phyloP scores from a whole-genome alignment of 129 eudicot species.

The Cynara cardunculus region DNA sequence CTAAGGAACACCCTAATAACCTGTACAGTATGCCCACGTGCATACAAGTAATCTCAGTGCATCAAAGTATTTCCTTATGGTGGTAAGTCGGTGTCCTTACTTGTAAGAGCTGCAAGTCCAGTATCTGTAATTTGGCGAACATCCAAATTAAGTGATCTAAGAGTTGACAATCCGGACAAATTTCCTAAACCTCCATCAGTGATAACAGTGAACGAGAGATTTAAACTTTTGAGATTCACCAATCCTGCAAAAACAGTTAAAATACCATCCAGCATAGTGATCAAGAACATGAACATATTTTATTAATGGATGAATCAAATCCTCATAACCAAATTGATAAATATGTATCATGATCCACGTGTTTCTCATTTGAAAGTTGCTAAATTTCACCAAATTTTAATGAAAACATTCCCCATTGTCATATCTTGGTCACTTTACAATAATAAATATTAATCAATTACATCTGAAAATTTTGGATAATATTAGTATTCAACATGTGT shows the following conservation, averaged over 20 bases:
- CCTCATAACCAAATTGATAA: neutral
- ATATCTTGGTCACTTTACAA: neutral
- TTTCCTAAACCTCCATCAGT: slow-evolving; percentile 78
- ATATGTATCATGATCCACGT: neutral
- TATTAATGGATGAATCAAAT: neutral
- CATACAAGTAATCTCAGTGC: neutral
- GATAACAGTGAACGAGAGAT: slow-evolving; percentile 85
- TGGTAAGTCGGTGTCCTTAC: slow-evolving; percentile 30
- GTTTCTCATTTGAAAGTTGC: neutral
- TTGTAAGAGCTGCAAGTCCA: slow-evolving; percentile 63
- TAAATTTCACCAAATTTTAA: neutral
- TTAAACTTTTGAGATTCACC: slow-evolving; percentile 69
- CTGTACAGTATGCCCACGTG: too few relatives aligned
- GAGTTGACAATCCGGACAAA: slow-evolving; percentile 55
- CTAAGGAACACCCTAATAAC: too few relatives aligned
- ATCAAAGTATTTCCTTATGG: neutral
- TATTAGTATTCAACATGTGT: neutral
- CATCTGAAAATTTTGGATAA: neutral
- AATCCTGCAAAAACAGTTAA: slow-evolving; percentile 41
- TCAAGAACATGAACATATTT: neutral
- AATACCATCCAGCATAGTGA: neutral
- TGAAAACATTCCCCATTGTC: neutral
- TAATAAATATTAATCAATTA: too few relatives aligned
- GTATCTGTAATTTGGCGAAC: slow-evolving; percentile 68
- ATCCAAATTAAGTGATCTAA: slow-evolving; percentile 66